phyloP scores from a whole-genome alignment of 2,329 filamentous ascomycete species.

The Epichloe amarillans region DNA sequence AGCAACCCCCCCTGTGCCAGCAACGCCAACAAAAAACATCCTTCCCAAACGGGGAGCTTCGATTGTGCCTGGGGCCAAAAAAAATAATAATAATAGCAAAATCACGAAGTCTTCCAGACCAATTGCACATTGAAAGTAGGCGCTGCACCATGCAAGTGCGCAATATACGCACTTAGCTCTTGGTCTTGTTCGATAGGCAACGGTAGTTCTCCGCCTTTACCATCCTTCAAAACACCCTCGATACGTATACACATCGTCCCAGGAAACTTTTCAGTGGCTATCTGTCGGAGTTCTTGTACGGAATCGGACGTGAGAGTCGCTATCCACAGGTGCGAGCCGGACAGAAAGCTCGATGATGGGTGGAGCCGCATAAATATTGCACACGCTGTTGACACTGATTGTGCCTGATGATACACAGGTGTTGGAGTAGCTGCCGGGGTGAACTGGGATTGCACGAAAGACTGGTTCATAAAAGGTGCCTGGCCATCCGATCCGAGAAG shows the following conservation, averaged over 20 bases:
- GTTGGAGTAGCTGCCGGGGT: slow-evolving; percentile 11
- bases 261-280: slow-evolving; percentile 47
- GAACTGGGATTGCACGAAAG: slow-evolving; percentile 19
- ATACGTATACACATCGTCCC: slow-evolving; percentile 45
- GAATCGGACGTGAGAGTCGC: slow-evolving; percentile 45
- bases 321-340: slow-evolving; percentile 47
- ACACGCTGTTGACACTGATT: slow-evolving; percentile 20
- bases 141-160: slow-evolving; percentile 39
- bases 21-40: background rate
- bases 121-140: slow-evolving; percentile 31
- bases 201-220: slow-evolving; percentile 44
- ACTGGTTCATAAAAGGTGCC: slow-evolving; percentile 21
- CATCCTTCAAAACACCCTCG: slow-evolving; percentile 52
- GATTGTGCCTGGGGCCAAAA: background rate
- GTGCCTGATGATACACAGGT: slow-evolving; percentile 13
- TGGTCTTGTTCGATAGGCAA: slow-evolving; percentile 57
- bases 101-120: slow-evolving; percentile 16
- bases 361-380: slow-evolving; percentile 59
- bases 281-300: slow-evolving; percentile 47
- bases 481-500: slow-evolving; percentile 26
- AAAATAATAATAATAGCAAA: too few species aligned
- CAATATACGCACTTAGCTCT: slow-evolving; percentile 59
- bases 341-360: slow-evolving; percentile 40
- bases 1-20: background rate
- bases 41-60: background rate